Evolutionary conservation across 495 filamentous ascomycete species (phyloP).

Genomic region (Penicillium waksmanii): DNA sequence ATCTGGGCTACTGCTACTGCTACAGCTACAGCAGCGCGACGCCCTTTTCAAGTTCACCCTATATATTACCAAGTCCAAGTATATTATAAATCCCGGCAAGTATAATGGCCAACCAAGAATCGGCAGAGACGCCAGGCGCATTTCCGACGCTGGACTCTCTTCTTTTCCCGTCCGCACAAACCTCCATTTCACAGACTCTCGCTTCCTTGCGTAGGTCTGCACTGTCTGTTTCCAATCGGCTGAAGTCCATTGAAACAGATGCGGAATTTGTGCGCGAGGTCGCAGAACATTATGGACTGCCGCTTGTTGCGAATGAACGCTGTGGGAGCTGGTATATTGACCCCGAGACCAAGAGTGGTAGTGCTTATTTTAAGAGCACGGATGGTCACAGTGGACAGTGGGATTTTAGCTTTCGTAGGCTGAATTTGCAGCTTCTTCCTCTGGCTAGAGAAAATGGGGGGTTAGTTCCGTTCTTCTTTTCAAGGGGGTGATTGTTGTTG

Average conservation of each 20-base stretch:
- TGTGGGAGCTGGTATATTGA: conserved; percentile 96
- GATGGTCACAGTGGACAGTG: conserved; percentile 91
- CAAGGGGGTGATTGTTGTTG: background rate
- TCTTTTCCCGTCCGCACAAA: conserved; percentile 47
- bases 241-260: conserved; percentile 72
- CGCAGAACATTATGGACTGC: conserved; percentile 57
- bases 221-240: conserved; percentile 78
- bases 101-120: conserved; percentile 1
- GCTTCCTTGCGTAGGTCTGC: conserved; percentile 69
- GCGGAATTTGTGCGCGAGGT: conserved; percentile 66
- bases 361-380: conserved; percentile 96
- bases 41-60: background rate
- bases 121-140: conserved; percentile 20
- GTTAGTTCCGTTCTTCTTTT: conserved; percentile 37
- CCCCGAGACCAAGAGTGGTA: conserved; percentile 63
- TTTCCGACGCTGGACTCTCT: conserved; percentile 46
- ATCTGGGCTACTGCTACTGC: too few relatives aligned
- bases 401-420: conserved; percentile 79
- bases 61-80: background rate
- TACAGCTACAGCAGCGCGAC: too few relatives aligned
- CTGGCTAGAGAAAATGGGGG: conserved; percentile 66
- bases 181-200: conserved; percentile 49
- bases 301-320: conserved; percentile 89
- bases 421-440: conserved; percentile 79
- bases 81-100: background rate